These are phyloP conservation scores for Suhomyces choctaworum DNA, from an alignment of 1,139 yeast genomes.

Conservation along the genomic window DNA sequence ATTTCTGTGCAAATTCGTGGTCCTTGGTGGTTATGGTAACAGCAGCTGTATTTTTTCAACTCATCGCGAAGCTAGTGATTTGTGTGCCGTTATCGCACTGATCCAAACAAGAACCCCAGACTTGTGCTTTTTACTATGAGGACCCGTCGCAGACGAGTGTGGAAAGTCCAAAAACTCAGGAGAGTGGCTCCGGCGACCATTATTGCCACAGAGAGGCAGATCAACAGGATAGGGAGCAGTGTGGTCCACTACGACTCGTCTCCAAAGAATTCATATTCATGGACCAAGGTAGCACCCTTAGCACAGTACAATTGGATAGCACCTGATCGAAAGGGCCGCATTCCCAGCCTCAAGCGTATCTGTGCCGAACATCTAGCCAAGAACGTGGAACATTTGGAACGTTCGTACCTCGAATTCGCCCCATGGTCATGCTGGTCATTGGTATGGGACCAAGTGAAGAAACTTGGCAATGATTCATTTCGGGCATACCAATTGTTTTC, in stretches of 20 bases:
- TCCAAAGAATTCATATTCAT: constrained; percentile 8
- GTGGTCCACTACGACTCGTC: constrained; percentile 10
- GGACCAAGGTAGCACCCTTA: constrained; percentile 14
- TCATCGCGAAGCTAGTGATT: constrained; percentile 12
- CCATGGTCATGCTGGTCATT: constrained; percentile 32
- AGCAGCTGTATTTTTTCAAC: constrained; percentile 11
- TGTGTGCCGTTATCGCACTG: too few relatives aligned
- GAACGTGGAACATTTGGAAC: constrained; percentile 25
- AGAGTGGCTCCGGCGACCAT: background rate
- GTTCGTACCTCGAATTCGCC: constrained; percentile 23
- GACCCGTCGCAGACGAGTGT: constrained; percentile 1
- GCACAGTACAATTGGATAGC: constrained; percentile 2
- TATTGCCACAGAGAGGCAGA: background rate
- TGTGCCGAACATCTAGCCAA: constrained; percentile 35
- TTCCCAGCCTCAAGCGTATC: constrained; percentile 21
- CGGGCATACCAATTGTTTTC: constrained; percentile 33
- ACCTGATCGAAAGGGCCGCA: background rate
- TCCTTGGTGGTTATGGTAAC: too few relatives aligned
- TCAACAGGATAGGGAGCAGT: constrained; percentile 5
- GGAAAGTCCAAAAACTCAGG: constrained; percentile 5
- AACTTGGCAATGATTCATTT: constrained; percentile 32
- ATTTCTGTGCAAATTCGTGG: constrained; percentile 34
- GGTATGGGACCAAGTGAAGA: constrained; percentile 36
- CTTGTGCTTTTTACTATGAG: too few relatives aligned
- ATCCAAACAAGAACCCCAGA: too few relatives aligned